Percentiles rank a stretch among this genome's conserved stretches.
Evolutionary conservation across 2,329 filamentous ascomycete species (phyloP).

Genomic region (Gremmenia infestans): DNA sequence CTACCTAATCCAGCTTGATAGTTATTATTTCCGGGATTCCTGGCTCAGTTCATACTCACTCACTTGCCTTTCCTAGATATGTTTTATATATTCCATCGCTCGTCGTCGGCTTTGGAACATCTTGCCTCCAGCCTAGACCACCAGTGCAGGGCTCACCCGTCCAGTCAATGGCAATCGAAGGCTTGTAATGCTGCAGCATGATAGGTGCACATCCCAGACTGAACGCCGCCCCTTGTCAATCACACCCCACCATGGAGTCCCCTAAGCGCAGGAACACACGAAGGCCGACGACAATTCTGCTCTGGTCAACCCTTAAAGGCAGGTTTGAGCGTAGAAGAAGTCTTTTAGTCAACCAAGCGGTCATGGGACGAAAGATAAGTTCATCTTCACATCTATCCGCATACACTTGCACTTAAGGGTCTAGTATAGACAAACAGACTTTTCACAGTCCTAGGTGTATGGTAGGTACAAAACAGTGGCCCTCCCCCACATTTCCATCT

Average conservation of each 20-base stretch:
- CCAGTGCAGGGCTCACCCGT: too few relatives aligned
- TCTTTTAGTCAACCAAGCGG: conserved; percentile 9
- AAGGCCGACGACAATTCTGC: background rate
- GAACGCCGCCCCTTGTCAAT: too few relatives aligned
- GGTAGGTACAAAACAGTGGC: background rate
- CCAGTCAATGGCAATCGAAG: too few relatives aligned
- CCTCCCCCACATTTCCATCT: conserved; percentile 1
- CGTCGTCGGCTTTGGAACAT: too few relatives aligned
- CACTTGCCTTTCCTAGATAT: too few relatives aligned
- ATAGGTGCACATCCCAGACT: too few relatives aligned
- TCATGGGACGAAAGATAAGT: conserved; percentile 15
- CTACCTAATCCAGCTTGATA: too few relatives aligned
- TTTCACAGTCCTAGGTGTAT: background rate
- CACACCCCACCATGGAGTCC: background rate
- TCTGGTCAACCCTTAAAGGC: conserved; percentile 7
- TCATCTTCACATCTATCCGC: conserved; percentile 1
- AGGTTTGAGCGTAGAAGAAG: conserved; percentile 6
- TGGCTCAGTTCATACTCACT: too few relatives aligned
- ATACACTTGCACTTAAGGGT: conserved; percentile 21
- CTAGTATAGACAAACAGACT: conserved; percentile 7
- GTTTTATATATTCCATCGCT: too few relatives aligned
- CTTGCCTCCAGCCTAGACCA: too few relatives aligned
- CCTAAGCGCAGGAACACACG: conserved; percentile 14
- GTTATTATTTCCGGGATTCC: too few relatives aligned
- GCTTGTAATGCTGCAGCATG: too few relatives aligned